Evolutionary conservation across 768 basidiomycete genomes (phyloP).

Genomic region (Suillus spraguei): DNA sequence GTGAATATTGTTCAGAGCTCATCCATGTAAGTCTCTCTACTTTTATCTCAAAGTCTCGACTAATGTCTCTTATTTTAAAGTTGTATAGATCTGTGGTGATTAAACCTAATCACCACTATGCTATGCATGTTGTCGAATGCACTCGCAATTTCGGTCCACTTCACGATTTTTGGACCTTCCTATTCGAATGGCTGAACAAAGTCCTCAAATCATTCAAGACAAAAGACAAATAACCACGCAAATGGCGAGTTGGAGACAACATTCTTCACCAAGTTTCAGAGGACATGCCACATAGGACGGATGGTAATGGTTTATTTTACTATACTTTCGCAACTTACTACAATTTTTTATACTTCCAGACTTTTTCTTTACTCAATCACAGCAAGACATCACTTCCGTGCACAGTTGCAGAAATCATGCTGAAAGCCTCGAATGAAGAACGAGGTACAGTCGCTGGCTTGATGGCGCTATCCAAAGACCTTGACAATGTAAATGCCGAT

Average conservation of each 20-base stretch:
- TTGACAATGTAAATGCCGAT: conserved; percentile 24
- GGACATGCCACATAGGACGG: conserved; percentile 1
- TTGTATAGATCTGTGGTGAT: conserved; percentile 34
- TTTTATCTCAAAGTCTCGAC: too few relatives aligned
- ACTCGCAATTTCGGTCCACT: conserved; percentile 38
- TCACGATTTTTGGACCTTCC: conserved; percentile 40
- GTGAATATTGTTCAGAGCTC: too few relatives aligned
- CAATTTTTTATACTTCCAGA: background rate
- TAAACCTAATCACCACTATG: conserved; percentile 42
- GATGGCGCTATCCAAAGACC: conserved; percentile 20
- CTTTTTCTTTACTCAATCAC: background rate
- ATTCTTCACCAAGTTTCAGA: conserved; percentile 31
- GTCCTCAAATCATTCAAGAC: conserved; percentile 39
- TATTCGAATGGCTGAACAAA: conserved; percentile 39
- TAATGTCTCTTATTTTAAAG: conserved; percentile 17
- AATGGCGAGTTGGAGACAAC: conserved; percentile 24
- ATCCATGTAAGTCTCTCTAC: too few relatives aligned
- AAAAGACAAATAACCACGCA: conserved; percentile 35
- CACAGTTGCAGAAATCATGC: conserved; percentile 10
- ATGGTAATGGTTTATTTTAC: background rate
- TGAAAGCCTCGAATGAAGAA: conserved; percentile 25
- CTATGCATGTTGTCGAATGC: conserved; percentile 30
- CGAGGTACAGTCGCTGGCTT: conserved; percentile 24
- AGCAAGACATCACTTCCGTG: background rate
- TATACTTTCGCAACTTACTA: too few relatives aligned